Base-by-base conservation (phyloP, 352 stramenopile genomes). In the Globisporangium radiosum region DNA sequence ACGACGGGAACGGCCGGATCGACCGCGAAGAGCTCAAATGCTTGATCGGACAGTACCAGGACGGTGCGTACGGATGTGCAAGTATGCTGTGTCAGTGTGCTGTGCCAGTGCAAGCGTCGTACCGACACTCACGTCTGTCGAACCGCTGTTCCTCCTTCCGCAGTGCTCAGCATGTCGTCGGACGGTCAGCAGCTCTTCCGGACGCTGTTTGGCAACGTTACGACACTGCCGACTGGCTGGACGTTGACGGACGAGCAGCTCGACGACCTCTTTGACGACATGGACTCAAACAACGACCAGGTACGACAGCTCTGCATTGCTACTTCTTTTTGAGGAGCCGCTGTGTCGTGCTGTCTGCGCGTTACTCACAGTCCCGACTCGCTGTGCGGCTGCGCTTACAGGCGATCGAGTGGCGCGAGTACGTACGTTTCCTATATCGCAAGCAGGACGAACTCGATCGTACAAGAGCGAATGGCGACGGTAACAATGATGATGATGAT, bases 371-470 rank as follows among this genome's bases (percentile, higher is more conserved):
- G 25, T 33, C 25, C 25, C 25, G 25, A 33, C 25, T 33, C 25
- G 25, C 25, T 33, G 25, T 33, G 1, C 25, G 25, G 25, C 5
- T 54, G 42, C 19, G 3, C 15, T 36, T 43, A 4, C 39, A 85
- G 73, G 60, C 65, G 15, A 71, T 86, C 13, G 67, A 81, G 49
- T 89, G 79, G 79, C 36, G 56, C n/a, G 76, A 89, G 40, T 89
- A 79, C 67, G 60, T 89, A 14, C 59, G 58, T 10, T 86, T 85
- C 52, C 56, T 89, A 0, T 52, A 68, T 33, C 17, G 47, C n/a
- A 68, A 65, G 40, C 54, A 69, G 47, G 58, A 64, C 14, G 37
- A 56, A 14, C 13, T 49, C 6, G 42, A 47, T 55, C 25, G 25
- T 3, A 33, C 25, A 33, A 33, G 25, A 33, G 25, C 25, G 25